Percentiles rank a stretch among this genome's conserved stretches.
These are phyloP conservation scores for Cardamine resedifolia DNA, from an alignment of 345 rosid genomes.

Conservation along the genomic window DNA sequence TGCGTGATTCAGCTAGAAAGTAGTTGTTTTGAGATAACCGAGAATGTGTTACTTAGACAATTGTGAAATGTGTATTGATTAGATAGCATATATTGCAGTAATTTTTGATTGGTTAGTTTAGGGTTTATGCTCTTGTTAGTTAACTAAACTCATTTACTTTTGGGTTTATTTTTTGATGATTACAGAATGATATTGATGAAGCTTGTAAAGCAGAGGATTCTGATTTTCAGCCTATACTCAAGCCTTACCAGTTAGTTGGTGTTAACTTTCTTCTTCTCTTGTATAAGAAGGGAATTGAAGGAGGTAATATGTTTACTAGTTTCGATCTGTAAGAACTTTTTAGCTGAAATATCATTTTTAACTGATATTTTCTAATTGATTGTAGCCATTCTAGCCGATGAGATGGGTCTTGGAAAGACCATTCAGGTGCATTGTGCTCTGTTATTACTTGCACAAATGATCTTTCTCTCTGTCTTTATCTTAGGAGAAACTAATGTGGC, in stretches of 20 bases:
- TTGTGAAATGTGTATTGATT: neutral
- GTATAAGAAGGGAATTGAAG: conserved; percentile 78
- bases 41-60: neutral
- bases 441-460: neutral
- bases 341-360: conserved; percentile 13
- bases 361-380: conserved; percentile 32
- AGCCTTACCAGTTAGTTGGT: conserved; percentile 93
- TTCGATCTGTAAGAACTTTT: conserved; percentile 1
- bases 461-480: conserved; percentile 1
- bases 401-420: conserved; percentile 99
- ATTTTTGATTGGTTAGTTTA: neutral
- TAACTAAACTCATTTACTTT: neutral
- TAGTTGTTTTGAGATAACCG: neutral
- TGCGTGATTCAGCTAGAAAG: conserved; percentile 9
- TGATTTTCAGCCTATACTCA: conserved; percentile 82
- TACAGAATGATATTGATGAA: conserved; percentile 75
- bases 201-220: conserved; percentile 75
- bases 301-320: conserved; percentile 53
- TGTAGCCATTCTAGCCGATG: conserved; percentile 97
- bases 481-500: conserved; percentile 25
- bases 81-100: neutral
- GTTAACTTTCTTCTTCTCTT: conserved; percentile 95
- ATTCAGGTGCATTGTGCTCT: conserved; percentile 64
- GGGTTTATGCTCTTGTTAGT: neutral
- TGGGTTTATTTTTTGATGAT: conserved; percentile 23